Evolutionary conservation across 2,329 filamentous ascomycete genomes (phyloP).

Genomic region (Diplodia mutila): DNA sequence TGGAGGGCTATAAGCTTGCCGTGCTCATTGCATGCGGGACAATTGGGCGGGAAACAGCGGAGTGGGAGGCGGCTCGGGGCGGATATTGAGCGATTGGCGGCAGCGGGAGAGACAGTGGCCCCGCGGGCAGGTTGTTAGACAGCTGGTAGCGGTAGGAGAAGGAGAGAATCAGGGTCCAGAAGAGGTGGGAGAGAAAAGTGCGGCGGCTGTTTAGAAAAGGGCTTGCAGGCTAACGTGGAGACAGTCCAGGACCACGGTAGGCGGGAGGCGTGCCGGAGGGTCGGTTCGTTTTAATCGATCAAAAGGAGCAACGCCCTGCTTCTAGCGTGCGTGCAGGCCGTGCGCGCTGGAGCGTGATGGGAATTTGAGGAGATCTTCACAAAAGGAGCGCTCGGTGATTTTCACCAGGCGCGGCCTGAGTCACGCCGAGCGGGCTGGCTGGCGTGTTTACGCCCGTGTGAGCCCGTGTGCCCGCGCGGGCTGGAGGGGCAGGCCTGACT

Average conservation of each 20-base stretch:
- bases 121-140: slow-evolving; percentile 14
- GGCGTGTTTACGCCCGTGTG: slow-evolving; percentile 18
- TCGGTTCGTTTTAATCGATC: slow-evolving; percentile 44
- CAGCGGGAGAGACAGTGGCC: slow-evolving; percentile 18
- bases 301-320: slow-evolving; percentile 42
- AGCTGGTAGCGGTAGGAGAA: slow-evolving; percentile 17
- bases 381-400: slow-evolving; percentile 28
- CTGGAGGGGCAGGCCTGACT: slow-evolving; percentile 22
- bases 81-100: slow-evolving; percentile 19
- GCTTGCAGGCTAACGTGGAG: slow-evolving; percentile 38
- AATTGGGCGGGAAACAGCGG: slow-evolving; percentile 11
- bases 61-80: background rate
- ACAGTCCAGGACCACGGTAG: slow-evolving; percentile 48
- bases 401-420: slow-evolving; percentile 24
- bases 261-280: slow-evolving; percentile 45
- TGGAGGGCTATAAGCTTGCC: slow-evolving; percentile 21
- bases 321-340: slow-evolving; percentile 23
- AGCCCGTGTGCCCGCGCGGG: slow-evolving; percentile 1
- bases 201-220: slow-evolving; percentile 46
- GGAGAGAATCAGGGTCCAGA: slow-evolving; percentile 42
- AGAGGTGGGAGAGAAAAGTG: slow-evolving; percentile 44
- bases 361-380: slow-evolving; percentile 26
- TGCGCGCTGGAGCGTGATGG: slow-evolving; percentile 23
- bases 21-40: slow-evolving; percentile 33
- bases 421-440: slow-evolving; percentile 21